Evolutionary conservation across 768 basidiomycete species (phyloP), one percentile per base, ranked within the genome.

Genomic region (Tephrocybe sp.): DNA sequence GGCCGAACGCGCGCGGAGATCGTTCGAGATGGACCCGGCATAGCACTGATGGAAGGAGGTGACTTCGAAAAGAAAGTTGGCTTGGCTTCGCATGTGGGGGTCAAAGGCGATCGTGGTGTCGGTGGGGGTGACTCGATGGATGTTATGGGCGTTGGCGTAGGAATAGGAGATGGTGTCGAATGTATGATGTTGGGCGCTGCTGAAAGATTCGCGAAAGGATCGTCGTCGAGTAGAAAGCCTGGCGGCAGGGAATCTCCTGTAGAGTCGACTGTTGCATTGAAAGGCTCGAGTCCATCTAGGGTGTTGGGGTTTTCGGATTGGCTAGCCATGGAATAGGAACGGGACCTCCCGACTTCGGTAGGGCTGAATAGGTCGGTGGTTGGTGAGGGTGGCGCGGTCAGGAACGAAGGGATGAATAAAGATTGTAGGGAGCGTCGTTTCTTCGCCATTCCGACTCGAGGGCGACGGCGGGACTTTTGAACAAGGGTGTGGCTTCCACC

Each of bases 201-300:
- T 32, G 75, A 69, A 12, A 85, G 71, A 54, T 84, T 81, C 18
- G 88, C 88, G 58, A 90, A 90, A 1, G 88, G 88, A 59, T 90
- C 88, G 45, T 85, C 82, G 58, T 88, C 87, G 21, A 86, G 70
- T 17, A 88, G 73, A 54, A 71, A 76, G n/a, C 63, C 65, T 14
- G 69, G 71, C 1, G 75, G 74, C 4, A 73, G 69, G 11, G 73
- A 73, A 56, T 56, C 40, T 60, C 46, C 50, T 14, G 54, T 28
- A 30, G 54, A 61, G 24, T 47, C 20, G 18, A 51, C 52, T 12
- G 64, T 64, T 39, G 71, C 58, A 37, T 21, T 56, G 8, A 17
- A 33, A 32, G 56, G 48, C 37, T 50, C 33, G 39, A 52, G n/a
- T 23, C n/a, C n/a, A 47, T 49, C 48, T 14, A 38, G 51, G 23